Percentiles rank a stretch among this genome's conserved stretches.
Conservation (phyloP, 331 rosid genomes). For the Telfairia occidentalis region DNA sequence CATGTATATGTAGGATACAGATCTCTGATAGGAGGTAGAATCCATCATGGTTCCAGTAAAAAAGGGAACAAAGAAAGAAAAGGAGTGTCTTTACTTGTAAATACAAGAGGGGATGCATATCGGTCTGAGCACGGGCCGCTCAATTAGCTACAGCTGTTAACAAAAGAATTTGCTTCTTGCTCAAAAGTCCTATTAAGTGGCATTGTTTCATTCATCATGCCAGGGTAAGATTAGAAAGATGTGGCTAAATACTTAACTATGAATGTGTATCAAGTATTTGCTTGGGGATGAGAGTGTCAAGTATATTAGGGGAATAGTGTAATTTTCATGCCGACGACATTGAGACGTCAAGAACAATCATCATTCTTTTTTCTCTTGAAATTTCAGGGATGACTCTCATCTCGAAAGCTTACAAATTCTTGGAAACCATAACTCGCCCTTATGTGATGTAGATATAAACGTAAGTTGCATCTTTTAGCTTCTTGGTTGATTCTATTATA, state of each 20-base stretch:
- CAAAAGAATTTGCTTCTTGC: not conserved
- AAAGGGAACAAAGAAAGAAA: not conserved
- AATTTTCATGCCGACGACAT: not conserved
- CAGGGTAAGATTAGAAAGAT: not conserved
- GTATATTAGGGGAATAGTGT: not conserved
- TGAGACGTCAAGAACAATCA: not conserved
- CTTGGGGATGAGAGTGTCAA: not conserved
- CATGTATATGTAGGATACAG: not conserved
- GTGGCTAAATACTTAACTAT: not conserved
- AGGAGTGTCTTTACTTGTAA: not conserved
- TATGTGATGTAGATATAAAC: constrained; percentile 51
- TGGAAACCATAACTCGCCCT: constrained; percentile 64
- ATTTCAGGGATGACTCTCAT: constrained; percentile 70
- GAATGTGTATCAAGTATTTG: not conserved
- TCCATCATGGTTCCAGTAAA: not conserved
- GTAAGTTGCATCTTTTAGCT: constrained; percentile 40
- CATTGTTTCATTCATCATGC: not conserved
- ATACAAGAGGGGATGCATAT: not conserved
- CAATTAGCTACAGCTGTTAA: not conserved
- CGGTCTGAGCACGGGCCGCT: not conserved
- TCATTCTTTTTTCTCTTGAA: constrained; percentile 16
- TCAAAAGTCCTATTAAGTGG: not conserved
- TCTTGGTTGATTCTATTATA: not conserved
- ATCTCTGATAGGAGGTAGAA: not conserved
- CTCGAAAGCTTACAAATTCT: constrained; percentile 57